Conservation (phyloP, 2,329 filamentous ascomycete species). For the Exophiala sp. region DNA sequence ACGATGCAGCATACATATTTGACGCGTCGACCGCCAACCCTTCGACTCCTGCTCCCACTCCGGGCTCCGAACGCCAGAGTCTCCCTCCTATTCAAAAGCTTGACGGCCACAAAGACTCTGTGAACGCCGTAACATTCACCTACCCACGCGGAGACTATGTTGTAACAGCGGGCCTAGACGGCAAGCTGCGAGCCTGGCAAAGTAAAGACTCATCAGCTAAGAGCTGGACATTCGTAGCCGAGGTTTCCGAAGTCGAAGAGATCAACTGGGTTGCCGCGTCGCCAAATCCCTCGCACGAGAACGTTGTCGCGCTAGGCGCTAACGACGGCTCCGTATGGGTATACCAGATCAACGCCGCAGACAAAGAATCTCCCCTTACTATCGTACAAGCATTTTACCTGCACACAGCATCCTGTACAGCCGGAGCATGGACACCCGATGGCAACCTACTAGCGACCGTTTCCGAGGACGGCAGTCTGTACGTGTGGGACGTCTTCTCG, state of each 20-base stretch:
- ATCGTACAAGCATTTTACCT: slow-evolving; percentile 92
- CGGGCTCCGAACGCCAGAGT: slow-evolving; percentile 55
- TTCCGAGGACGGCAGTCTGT: slow-evolving; percentile 80
- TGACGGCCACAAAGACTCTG: slow-evolving; percentile 87
- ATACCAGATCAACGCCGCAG: slow-evolving; percentile 73
- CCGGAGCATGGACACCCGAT: slow-evolving; percentile 85
- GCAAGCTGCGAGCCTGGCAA: slow-evolving; percentile 70
- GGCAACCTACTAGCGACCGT: slow-evolving; percentile 84
- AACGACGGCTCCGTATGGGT: slow-evolving; percentile 94
- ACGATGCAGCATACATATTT: slow-evolving; percentile 83
- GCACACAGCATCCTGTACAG: slow-evolving; percentile 81
- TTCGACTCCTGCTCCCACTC: slow-evolving; percentile 67
- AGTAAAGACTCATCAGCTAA: slow-evolving; percentile 48
- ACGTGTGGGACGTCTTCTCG: slow-evolving; percentile 85
- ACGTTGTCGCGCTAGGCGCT: slow-evolving; percentile 82
- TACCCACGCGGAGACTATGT: slow-evolving; percentile 77
- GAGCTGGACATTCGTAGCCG: slow-evolving; percentile 64
- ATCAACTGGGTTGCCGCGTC: slow-evolving; percentile 86
- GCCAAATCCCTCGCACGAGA: slow-evolving; percentile 66
- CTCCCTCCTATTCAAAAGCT: slow-evolving; percentile 68
- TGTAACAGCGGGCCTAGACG: slow-evolving; percentile 84
- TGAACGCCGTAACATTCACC: slow-evolving; percentile 83
- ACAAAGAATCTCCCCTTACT: slow-evolving; percentile 61
- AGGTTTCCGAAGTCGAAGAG: slow-evolving; percentile 86
- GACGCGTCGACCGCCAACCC: slow-evolving; percentile 55